Percentiles rank a stretch among this genome's conserved stretches.
Evolutionary conservation across 2,329 filamentous ascomycete genomes (phyloP).

Genomic region (Claviceps maximensis): DNA sequence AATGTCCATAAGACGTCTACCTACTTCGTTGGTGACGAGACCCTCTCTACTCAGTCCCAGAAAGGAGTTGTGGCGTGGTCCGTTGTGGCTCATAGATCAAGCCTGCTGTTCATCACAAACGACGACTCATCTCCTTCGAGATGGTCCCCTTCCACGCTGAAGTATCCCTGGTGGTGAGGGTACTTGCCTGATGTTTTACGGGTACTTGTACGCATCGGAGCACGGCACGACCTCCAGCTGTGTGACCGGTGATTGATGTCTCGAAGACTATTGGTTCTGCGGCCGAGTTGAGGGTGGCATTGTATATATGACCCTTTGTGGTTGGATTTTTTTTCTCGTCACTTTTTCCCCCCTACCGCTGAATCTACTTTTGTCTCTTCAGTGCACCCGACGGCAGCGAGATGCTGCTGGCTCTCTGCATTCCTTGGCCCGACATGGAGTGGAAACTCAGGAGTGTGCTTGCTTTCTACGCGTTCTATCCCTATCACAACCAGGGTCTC

Average conservation of each 20-base stretch:
- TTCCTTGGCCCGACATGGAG: background rate
- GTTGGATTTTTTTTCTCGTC: background rate
- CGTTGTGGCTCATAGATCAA: background rate
- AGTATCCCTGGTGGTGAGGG: background rate
- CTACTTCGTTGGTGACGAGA: background rate
- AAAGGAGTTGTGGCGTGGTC: background rate
- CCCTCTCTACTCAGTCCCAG: background rate
- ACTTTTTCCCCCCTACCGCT: background rate
- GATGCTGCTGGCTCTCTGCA: background rate
- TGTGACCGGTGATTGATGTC: background rate
- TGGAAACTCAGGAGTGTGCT: background rate
- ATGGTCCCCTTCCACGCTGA: background rate
- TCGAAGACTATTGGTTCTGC: background rate
- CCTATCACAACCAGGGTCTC: too few relatives aligned
- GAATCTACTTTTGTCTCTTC: background rate
- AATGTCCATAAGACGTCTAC: background rate
- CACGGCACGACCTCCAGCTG: background rate
- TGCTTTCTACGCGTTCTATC: background rate
- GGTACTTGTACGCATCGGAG: slow-evolving; percentile 1
- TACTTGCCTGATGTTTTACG: background rate
- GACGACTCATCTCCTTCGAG: background rate
- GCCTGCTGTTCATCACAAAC: background rate
- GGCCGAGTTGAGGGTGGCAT: background rate
- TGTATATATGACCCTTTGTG: background rate
- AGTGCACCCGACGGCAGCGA: background rate